Evolutionary conservation across 805 yeast genomes (phyloP), one percentile per base, ranked within the genome.

Genomic region (Cyberlindnera mycetangii): DNA sequence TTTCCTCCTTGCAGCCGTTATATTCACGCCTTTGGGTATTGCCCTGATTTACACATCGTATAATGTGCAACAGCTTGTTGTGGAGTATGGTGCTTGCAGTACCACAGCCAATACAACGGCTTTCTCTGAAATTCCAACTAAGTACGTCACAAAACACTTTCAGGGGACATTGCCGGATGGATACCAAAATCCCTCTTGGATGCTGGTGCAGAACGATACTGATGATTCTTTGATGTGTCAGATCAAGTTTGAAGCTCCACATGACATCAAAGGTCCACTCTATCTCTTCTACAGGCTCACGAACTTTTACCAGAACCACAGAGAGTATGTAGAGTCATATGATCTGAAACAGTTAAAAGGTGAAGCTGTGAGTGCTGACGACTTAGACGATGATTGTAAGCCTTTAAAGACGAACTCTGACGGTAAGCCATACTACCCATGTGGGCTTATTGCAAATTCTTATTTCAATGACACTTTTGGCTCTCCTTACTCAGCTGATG

Each of bases 361-460:
- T 2, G 64, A 76, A 22, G 87, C 92, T 3, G 80, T 84, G 7
- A 44, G 74, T 0, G 68, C 69, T 3, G 72, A 66, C 21, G 75
- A 70, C 35, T 62, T 93, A 17, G 72, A 68, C 47, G 56, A 66
- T 33, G 69, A 64, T 48, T 85, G 95, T 68, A 74, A 76, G 55
- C 89, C 90, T n/a, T 63, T 85, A 53, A 74, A 76, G 14, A 62
- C 73, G 24, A 64, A 69, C 41, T 53, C 62, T 6, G 74, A 75
- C 18, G 84, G 86, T 24, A 73, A 72, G 54, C 79, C 86, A 25
- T 75, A 81, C 49, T 92, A 92, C 62, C 99, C 99, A 15, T 93
- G 98, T 69, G 99, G 99, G 1, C 74, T 92, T 40, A 89, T 92
- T 52, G 96, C 98, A 41, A 92, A 92, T 67, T 88, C 97, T 0